Percentiles rank a stretch among this genome's conserved stretches.
phyloP scores from a whole-genome alignment of 2,329 filamentous ascomycete genomes.

The Graphilbum ipis-grandicollis region DNA sequence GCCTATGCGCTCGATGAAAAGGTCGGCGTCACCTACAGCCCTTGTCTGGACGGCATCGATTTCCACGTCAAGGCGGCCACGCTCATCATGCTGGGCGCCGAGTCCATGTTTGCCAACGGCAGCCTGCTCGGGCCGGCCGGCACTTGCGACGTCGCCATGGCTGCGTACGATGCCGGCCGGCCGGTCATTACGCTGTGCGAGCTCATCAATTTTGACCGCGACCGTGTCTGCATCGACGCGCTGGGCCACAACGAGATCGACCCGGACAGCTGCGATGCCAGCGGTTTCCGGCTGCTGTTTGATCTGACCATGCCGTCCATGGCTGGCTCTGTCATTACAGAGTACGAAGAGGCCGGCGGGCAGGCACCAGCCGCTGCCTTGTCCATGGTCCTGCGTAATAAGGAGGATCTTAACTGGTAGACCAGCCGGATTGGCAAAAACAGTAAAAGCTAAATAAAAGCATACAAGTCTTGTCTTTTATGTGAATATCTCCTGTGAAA shows the following conservation, averaged over 20 bases:
- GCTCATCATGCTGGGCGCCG: conserved; percentile 69
- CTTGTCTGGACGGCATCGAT: conserved; percentile 57
- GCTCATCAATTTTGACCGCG: conserved; percentile 79
- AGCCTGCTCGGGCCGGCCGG: conserved; percentile 76
- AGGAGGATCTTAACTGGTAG: conserved; percentile 32
- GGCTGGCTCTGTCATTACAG: conserved; percentile 77
- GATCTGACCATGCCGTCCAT: conserved; percentile 82
- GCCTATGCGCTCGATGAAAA: background rate
- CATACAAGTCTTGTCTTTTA: too few species aligned
- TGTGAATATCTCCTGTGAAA: too few species aligned
- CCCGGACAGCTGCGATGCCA: conserved; percentile 46
- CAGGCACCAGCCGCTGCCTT: conserved; percentile 75
- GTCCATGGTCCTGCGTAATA: conserved; percentile 40
- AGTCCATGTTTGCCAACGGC: conserved; percentile 92
- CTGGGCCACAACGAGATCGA: conserved; percentile 88
- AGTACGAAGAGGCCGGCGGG: conserved; percentile 84
- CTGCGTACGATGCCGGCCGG: conserved; percentile 56
- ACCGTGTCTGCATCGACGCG: conserved; percentile 76
- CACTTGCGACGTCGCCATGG: conserved; percentile 72
- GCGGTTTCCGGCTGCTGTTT: conserved; percentile 54
- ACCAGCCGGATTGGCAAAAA: background rate
- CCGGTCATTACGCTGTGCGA: conserved; percentile 85
- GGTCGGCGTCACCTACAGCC: conserved; percentile 54
- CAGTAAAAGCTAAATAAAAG: background rate
- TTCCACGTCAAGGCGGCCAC: conserved; percentile 50